Conservation (phyloP, 1,284 basidiomycete species). For the Puccinia sorghi region DNA sequence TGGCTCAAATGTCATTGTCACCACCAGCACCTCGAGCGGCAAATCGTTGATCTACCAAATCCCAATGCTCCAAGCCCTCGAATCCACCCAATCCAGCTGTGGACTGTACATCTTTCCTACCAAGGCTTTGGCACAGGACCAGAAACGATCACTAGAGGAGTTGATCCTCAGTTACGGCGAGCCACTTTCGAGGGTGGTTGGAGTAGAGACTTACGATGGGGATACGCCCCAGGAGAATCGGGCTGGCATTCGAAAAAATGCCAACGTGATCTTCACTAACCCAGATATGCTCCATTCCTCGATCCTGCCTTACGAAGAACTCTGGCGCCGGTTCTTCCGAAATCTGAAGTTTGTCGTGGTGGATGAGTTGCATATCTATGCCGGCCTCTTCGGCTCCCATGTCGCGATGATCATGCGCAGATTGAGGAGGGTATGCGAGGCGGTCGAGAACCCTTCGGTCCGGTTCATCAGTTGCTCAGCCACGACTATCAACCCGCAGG, state of each 20-base stretch:
- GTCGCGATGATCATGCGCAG: constrained; percentile 76
- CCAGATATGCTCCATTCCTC: constrained; percentile 80
- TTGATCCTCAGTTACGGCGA: constrained; percentile 68
- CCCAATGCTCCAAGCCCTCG: constrained; percentile 70
- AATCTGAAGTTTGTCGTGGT: constrained; percentile 77
- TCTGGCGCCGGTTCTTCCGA: constrained; percentile 72
- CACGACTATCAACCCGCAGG: constrained; percentile 73
- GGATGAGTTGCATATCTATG: constrained; percentile 62
- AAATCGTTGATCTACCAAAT: constrained; percentile 86
- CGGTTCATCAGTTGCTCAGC: constrained; percentile 85
- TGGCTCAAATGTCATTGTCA: constrained; percentile 77
- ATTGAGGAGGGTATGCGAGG: constrained; percentile 75
- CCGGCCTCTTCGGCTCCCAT: constrained; percentile 62
- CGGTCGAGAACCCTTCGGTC: constrained; percentile 71
- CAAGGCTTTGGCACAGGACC: constrained; percentile 90
- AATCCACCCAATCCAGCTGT: constrained; percentile 67
- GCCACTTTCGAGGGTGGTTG: constrained; percentile 64
- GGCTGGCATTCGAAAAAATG: constrained; percentile 58
- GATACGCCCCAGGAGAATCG: constrained; percentile 73
- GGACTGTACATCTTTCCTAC: constrained; percentile 88
- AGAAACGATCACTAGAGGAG: constrained; percentile 69
- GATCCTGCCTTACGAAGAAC: constrained; percentile 78
- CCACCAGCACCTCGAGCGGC: constrained; percentile 85
- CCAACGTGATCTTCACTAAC: constrained; percentile 63
- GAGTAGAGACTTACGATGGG: constrained; percentile 80